Evolutionary conservation across 2,329 filamentous ascomycete genomes (phyloP).

Genomic region (Xylariaceae sp.): DNA sequence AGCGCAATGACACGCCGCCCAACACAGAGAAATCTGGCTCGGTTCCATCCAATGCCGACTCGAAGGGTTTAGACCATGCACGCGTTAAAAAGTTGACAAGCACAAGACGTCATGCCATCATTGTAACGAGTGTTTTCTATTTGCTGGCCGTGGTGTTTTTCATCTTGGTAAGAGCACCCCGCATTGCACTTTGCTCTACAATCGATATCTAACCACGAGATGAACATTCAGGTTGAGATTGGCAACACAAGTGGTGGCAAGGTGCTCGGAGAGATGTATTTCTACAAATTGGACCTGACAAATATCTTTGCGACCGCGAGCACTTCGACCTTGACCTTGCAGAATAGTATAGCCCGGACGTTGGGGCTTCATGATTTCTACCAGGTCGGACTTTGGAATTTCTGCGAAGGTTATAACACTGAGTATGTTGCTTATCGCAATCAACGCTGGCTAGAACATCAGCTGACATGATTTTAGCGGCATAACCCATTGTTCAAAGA

Average conservation of each 20-base stretch:
- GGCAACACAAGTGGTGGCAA: slow-evolving; percentile 66
- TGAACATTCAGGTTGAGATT: slow-evolving; percentile 53
- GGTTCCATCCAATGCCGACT: background rate
- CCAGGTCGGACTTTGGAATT: slow-evolving; percentile 87
- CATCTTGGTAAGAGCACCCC: slow-evolving; percentile 58
- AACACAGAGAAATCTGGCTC: slow-evolving; percentile 19
- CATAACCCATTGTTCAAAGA: slow-evolving; percentile 72
- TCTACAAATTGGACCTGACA: slow-evolving; percentile 79
- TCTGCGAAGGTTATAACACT: slow-evolving; percentile 79
- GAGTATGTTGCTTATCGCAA: slow-evolving; percentile 40
- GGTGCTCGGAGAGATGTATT: slow-evolving; percentile 70
- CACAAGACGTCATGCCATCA: slow-evolving; percentile 58
- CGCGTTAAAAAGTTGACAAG: slow-evolving; percentile 48
- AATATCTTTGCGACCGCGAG: slow-evolving; percentile 74
- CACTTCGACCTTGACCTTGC: slow-evolving; percentile 64
- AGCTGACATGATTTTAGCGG: slow-evolving; percentile 56
- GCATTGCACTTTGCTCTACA: no score
- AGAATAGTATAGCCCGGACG: slow-evolving; percentile 84
- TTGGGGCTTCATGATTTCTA: slow-evolving; percentile 93
- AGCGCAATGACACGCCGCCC: slow-evolving; percentile 14
- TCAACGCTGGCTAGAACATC: background rate
- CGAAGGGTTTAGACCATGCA: slow-evolving; percentile 19
- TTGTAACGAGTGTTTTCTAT: slow-evolving; percentile 67
- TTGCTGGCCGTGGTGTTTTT: slow-evolving; percentile 67
- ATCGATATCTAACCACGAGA: slow-evolving; percentile 1